A percentile compares a stretch with the other conserved stretches of the same genome.
These are phyloP conservation scores for Arthromyces matolae DNA, from an alignment of 768 basidiomycete species.

Conservation along the genomic window DNA sequence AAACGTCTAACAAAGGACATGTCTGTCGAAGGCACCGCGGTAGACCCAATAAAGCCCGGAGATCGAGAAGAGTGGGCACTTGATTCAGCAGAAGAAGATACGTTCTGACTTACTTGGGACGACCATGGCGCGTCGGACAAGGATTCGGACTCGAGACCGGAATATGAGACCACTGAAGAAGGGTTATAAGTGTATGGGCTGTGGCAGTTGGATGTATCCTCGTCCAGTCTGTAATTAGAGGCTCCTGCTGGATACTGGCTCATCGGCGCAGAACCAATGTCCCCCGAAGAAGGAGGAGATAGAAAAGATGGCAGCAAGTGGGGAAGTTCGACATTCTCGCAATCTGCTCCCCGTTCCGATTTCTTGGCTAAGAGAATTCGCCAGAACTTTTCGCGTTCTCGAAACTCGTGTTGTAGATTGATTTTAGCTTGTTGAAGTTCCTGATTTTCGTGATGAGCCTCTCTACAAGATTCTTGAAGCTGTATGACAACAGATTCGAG, in stretches of 20 bases:
- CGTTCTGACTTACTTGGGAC: slow-evolving; percentile 25
- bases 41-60: slow-evolving; percentile 54
- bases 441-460: slow-evolving; percentile 56
- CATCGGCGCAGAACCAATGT: slow-evolving; percentile 28
- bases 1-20: slow-evolving; percentile 28
- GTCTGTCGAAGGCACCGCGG: slow-evolving; percentile 42
- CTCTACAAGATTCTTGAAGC: slow-evolving; percentile 77
- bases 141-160: slow-evolving; percentile 21
- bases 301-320: slow-evolving; percentile 46
- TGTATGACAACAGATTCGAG: slow-evolving; percentile 82
- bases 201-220: slow-evolving; percentile 42
- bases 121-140: slow-evolving; percentile 42
- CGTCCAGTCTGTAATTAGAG: slow-evolving; percentile 47
- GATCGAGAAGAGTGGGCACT: slow-evolving; percentile 47
- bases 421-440: slow-evolving; percentile 64
- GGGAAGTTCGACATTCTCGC: slow-evolving; percentile 52
- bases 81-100: slow-evolving; percentile 40
- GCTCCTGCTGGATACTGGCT: slow-evolving; percentile 33
- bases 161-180: slow-evolving; percentile 44
- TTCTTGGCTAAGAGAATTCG: slow-evolving; percentile 62
- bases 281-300: slow-evolving; percentile 27
- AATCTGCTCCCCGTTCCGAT: slow-evolving; percentile 45
- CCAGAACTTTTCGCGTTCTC: slow-evolving; percentile 76
- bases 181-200: slow-evolving; percentile 45
- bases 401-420: slow-evolving; percentile 58